These are phyloP conservation scores for Spizellomyces punctatus DNA, from an alignment of 192 early-diverging fungal species.

Conservation along the genomic window DNA sequence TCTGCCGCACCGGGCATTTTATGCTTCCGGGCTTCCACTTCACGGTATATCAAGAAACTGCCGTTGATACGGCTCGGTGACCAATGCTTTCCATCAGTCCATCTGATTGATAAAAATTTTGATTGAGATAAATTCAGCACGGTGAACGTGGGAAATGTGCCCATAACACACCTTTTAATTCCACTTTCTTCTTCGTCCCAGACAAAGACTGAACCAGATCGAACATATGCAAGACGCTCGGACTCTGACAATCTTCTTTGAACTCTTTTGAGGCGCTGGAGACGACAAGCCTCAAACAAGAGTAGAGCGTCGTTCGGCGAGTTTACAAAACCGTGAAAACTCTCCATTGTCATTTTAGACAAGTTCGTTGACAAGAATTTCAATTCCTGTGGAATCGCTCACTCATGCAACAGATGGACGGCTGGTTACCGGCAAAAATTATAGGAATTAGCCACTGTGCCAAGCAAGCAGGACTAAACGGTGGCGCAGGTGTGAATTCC, in stretches of 20 bases:
- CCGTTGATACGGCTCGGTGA: constrained; percentile 85
- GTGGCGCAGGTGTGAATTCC: no score
- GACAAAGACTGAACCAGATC: constrained; percentile 85
- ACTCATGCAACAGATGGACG: no score
- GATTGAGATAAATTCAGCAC: background rate
- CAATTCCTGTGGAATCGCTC: no score
- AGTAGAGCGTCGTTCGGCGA: constrained; percentile 85
- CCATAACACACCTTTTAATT: constrained; percentile 64
- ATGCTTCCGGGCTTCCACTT: constrained; percentile 70
- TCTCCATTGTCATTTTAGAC: constrained; percentile 34
- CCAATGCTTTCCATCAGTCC: constrained; percentile 93
- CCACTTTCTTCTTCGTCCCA: constrained; percentile 92
- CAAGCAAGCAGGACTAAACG: no score
- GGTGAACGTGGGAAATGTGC: background rate
- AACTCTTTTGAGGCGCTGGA: constrained; percentile 71
- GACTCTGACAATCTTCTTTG: constrained; percentile 81
- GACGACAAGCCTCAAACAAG: constrained; percentile 86
- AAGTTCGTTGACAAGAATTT: no score
- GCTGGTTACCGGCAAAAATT: no score
- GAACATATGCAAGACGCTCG: constrained; percentile 72
- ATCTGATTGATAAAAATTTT: constrained; percentile 34
- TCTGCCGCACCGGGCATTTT: constrained; percentile 34
- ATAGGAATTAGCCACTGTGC: no score
- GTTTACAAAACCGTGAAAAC: constrained; percentile 83
- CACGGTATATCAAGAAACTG: constrained; percentile 87